Percentiles rank a stretch among this genome's conserved stretches.
phyloP scores from a whole-genome alignment of 1,284 basidiomycete species.

The Ustilago hordei region DNA sequence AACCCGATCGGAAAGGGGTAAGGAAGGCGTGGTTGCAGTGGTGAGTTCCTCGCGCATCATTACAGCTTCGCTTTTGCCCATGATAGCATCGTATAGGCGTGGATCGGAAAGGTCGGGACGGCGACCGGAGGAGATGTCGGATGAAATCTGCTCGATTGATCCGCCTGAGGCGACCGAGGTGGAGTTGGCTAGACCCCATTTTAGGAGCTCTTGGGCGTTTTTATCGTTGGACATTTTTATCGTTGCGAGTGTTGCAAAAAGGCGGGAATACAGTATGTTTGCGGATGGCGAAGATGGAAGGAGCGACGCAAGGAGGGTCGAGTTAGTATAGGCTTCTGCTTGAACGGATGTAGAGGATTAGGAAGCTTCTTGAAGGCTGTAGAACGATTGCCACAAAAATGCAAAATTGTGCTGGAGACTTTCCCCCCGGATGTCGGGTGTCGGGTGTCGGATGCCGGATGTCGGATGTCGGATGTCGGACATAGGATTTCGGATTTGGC shows the following conservation, averaged over 20 bases:
- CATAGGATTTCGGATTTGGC: constrained; percentile 1
- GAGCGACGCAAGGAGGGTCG: neutral
- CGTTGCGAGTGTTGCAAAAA: neutral
- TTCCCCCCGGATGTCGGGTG: constrained; percentile 6
- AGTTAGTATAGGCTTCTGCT: neutral
- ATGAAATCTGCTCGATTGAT: constrained; percentile 54
- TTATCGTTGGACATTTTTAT: constrained; percentile 52
- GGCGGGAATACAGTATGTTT: neutral
- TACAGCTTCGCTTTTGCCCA: constrained; percentile 68
- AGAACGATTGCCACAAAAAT: constrained; percentile 20
- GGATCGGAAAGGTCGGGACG: constrained; percentile 66
- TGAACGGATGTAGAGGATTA: neutral
- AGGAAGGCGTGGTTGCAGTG: constrained; percentile 53
- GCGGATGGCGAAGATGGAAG: neutral
- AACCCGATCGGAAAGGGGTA: constrained; percentile 71
- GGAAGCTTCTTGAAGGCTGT: constrained; percentile 33
- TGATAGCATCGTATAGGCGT: constrained; percentile 62
- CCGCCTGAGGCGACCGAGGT: constrained; percentile 20
- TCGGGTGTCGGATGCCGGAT: constrained; percentile 31
- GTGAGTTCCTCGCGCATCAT: constrained; percentile 68
- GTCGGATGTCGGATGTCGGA: constrained; percentile 19
- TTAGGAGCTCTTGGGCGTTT: constrained; percentile 64
- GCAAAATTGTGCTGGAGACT: neutral
- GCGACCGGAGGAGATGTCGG: constrained; percentile 58
- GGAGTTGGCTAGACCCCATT: constrained; percentile 59